Base-by-base conservation (phyloP, 208 protist genomes). In the Angomonas ambiguus region DNA sequence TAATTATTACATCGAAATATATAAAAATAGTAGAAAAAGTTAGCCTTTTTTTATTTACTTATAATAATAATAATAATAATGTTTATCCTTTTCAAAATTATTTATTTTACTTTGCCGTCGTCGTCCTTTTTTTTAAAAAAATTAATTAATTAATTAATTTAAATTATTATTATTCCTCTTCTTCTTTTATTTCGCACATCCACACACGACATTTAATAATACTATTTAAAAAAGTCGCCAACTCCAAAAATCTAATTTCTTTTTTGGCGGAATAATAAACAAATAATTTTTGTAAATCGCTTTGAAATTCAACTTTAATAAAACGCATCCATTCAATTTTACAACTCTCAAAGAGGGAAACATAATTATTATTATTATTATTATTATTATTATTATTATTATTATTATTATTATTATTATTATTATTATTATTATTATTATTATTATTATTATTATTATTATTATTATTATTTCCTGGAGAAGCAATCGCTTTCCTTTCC, bases 1-100 rank as follows among this genome's bases (percentile, higher is more conserved):
- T 65, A 34, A 34, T 11, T 58, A 27, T 58, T 57, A n/a, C 30
- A 65, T 28, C 22, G 55, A 35, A 70, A 70, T 51, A 70, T 2
- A 69, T 5, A 34, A 38, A 20, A 34, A 38, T 61, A 20, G 8
- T 61, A 20, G 20, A n/a, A 18, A 30, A 18, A 41, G 8, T 61
- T 61, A 38, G 30, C 35, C 18, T 61, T 61, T 11, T 30, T 18
- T 41, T 61, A 33, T 33, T n/a, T 61, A 18, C 18, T 61, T 3
- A 34, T 56, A 30, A 56, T 56, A 30, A 56, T 27, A 30, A 27
- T 22, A 30, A 56, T 22, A 56, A 30, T 22, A 56, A 56, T 22
- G 5, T 11, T 20, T 30, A 22, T 56, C 16, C 8, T 56, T 28
- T 20, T 56, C 16, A 30, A 30, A 56, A 27, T 20, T n/a, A n/a